Base-by-base conservation (phyloP, 108 stramenopile genomes). In the Conticribra guillardii region DNA sequence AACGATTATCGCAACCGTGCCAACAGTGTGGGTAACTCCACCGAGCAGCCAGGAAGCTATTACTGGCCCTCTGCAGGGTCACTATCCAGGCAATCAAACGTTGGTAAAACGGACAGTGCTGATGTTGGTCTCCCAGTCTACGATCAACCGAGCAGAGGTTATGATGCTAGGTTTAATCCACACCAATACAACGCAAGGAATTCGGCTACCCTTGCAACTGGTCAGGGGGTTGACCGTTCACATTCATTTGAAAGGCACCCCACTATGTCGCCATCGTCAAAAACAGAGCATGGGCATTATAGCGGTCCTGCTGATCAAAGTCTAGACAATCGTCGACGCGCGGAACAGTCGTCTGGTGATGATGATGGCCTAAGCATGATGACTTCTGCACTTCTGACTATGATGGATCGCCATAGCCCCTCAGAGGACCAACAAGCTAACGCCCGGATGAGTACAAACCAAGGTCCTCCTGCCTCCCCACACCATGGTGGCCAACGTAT, bases 301-400 rank as follows among this genome's bases (percentile, higher is more conserved):
- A 54, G 37, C 37, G 37, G 37, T 11, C 37, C 37, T 11, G 37
- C 37, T 5, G 37, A 41, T 41, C 5, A 41, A 11, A 63, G 29
- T 23, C 24, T 26, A 23, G 62, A 54, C 2, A 18, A 47, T 32
- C 47, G 55, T 41, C 62, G 55, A n/a, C 30, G 32, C 15, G 47
- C 29, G 34, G 46, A 32, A 58, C 49, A 45, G 27, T 61, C 78
- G 24, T 29, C 44, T 29, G 60, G 58, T 60, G 60, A 37, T 29
- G 90, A 91, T 53, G 89, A 89, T 51, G 93, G 93, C 1, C 68
- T 94, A 9, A 87, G 89, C 22, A 83, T 84, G 86, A 94, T 94
- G 93, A 91, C 93, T 54, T 89, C 90, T 33, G 87, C 88, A 17
- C 73, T 94, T 31, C 75, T 94, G 28, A 91, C 83, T 15, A 91